Evolutionary conservation across 1,139 yeast species (phyloP).

Genomic region (Scheffersomyces segobiensis): DNA sequence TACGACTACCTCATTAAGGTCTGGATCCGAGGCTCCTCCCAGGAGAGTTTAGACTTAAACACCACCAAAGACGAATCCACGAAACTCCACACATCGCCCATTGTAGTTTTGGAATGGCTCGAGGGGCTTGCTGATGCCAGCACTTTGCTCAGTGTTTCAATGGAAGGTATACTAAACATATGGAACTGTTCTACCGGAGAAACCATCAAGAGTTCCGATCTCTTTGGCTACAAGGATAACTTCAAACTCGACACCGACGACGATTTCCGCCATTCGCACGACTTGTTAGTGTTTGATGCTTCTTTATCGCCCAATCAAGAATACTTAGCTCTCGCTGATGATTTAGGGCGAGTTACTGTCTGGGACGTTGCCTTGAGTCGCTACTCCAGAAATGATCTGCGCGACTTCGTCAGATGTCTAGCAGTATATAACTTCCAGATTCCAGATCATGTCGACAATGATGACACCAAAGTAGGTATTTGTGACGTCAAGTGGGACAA

Average conservation of each 20-base stretch:
- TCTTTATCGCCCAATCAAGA: slow-evolving; percentile 50
- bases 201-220: slow-evolving; percentile 22
- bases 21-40: slow-evolving; percentile 68
- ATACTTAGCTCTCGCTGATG: slow-evolving; percentile 62
- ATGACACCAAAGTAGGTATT: slow-evolving; percentile 25
- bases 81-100: slow-evolving; percentile 53
- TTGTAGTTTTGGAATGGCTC: slow-evolving; percentile 58
- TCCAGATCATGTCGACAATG: slow-evolving; percentile 4
- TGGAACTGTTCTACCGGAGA: slow-evolving; percentile 61
- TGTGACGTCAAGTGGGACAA: slow-evolving; percentile 48
- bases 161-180: slow-evolving; percentile 69
- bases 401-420: slow-evolving; percentile 21
- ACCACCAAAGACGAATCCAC: slow-evolving; percentile 12
- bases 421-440: slow-evolving; percentile 22
- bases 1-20: slow-evolving; percentile 64
- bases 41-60: slow-evolving; percentile 33
- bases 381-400: slow-evolving; percentile 10
- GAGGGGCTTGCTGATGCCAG: slow-evolving; percentile 18
- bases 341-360: slow-evolving; percentile 54
- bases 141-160: slow-evolving; percentile 44
- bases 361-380: slow-evolving; percentile 44
- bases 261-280: slow-evolving; percentile 36
- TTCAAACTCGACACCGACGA: slow-evolving; percentile 19
- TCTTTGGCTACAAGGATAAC: slow-evolving; percentile 24
- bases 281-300: slow-evolving; percentile 54